Conservation (phyloP, 768 basidiomycete species). For the Rubroboletus pulcherrimus region DNA sequence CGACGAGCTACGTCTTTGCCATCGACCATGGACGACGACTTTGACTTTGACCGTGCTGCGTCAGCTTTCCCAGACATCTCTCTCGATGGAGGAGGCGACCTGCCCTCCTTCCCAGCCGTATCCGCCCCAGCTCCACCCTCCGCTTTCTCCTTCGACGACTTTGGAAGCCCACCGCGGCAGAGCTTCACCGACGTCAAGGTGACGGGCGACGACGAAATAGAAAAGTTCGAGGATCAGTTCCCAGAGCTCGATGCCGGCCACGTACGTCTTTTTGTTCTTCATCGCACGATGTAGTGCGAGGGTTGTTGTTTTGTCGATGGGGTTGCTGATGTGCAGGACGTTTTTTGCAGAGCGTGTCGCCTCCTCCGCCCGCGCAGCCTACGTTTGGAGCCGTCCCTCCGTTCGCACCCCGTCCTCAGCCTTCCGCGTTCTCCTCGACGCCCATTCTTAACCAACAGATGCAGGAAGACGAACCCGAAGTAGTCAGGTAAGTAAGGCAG, state of each 20-base stretch:
- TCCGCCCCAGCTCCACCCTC: conserved; percentile 32
- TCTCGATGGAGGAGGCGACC: conserved; percentile 60
- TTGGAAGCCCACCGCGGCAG: conserved; percentile 46
- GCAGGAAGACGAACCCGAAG: conserved; percentile 80
- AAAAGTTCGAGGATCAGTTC: conserved; percentile 82
- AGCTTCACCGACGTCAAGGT: conserved; percentile 61
- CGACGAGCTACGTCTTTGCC: not conserved
- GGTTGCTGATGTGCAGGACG: not conserved
- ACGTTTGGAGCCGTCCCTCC: conserved; percentile 49
- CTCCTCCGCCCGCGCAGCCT: conserved; percentile 29
- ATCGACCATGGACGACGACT: conserved; percentile 38
- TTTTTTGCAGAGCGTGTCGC: conserved; percentile 32
- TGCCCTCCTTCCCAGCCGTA: conserved; percentile 40
- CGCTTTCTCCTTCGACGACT: conserved; percentile 65
- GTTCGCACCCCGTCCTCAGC: conserved; percentile 76
- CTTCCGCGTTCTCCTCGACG: conserved; percentile 64
- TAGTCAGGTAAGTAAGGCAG: conserved; percentile 59
- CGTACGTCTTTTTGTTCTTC: conserved; percentile 27
- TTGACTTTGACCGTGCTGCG: conserved; percentile 80
- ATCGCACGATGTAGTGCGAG: not conserved
- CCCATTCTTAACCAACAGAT: conserved; percentile 67
- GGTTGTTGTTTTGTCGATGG: conserved; percentile 11
- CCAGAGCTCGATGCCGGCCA: conserved; percentile 65
- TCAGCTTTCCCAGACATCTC: conserved; percentile 85
- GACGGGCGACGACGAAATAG: conserved; percentile 82